Evolutionary conservation across 495 filamentous ascomycete species (phyloP).

Genomic region (Cladorrhinum samala): DNA sequence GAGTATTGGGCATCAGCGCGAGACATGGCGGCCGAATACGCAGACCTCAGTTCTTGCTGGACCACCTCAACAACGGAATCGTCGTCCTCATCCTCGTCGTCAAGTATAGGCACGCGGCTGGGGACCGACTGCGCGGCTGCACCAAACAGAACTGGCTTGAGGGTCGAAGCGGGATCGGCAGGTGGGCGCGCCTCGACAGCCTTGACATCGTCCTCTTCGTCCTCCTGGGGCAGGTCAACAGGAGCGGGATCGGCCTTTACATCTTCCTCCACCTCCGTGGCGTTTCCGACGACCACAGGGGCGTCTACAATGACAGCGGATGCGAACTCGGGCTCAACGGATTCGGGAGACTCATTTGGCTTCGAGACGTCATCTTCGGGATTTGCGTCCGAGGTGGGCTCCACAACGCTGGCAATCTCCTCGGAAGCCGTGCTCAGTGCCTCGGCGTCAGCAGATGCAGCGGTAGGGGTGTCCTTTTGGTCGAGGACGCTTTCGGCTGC

Average conservation of each 20-base stretch:
- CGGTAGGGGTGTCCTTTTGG: slow-evolving; percentile 4
- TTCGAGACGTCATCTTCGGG: slow-evolving; percentile 6
- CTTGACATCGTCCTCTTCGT: slow-evolving; percentile 1
- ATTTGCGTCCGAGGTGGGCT: slow-evolving; percentile 14
- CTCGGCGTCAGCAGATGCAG: neutral
- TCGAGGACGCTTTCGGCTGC: too few relatives aligned
- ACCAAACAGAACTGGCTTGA: slow-evolving; percentile 41
- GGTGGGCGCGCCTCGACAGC: neutral
- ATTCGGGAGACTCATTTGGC: neutral
- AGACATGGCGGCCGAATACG: slow-evolving; percentile 55
- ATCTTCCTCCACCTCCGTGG: slow-evolving; percentile 33
- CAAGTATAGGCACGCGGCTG: slow-evolving; percentile 33
- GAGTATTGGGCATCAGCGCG: slow-evolving; percentile 58
- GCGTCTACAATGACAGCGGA: slow-evolving; percentile 22
- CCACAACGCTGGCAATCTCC: slow-evolving; percentile 12
- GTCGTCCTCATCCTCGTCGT: slow-evolving; percentile 33
- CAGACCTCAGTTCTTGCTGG: slow-evolving; percentile 43
- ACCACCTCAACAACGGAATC: slow-evolving; percentile 59
- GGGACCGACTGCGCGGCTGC: slow-evolving; percentile 41
- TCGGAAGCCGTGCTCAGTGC: slow-evolving; percentile 6
- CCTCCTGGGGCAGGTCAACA: slow-evolving; percentile 34
- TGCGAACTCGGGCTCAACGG: slow-evolving; percentile 9
- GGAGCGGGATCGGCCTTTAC: slow-evolving; percentile 43
- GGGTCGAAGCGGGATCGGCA: slow-evolving; percentile 3
- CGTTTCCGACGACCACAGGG: slow-evolving; percentile 22